A percentile compares a stretch with the other conserved stretches of the same genome.
Evolutionary conservation across 306 rosid species (phyloP).

Genomic region (Medicago ruthenica): DNA sequence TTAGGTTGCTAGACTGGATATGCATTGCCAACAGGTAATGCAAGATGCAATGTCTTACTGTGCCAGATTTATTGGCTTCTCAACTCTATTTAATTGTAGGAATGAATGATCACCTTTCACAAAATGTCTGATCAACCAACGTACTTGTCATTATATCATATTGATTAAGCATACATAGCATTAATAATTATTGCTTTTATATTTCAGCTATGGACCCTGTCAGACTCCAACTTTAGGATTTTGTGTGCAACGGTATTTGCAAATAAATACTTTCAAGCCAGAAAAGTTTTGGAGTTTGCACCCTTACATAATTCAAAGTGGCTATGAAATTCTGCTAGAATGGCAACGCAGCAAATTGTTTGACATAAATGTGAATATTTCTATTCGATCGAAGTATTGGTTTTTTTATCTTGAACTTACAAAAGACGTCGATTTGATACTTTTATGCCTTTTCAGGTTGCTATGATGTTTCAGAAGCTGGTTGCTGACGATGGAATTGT

Average conservation of each 20-base stretch:
- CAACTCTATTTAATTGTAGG: slow-evolving; percentile 17
- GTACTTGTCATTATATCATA: slow-evolving; percentile 34
- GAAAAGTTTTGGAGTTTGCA: slow-evolving; percentile 92
- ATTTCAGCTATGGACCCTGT: slow-evolving; percentile 97
- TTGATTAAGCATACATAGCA: slow-evolving; percentile 38
- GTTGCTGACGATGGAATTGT: slow-evolving; percentile 72
- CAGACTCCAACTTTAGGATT: slow-evolving; percentile 98
- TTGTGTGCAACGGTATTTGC: slow-evolving; percentile 94
- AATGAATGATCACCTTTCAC: slow-evolving; percentile 19
- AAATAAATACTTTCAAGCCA: slow-evolving; percentile 86
- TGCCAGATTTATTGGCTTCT: slow-evolving; percentile 35
- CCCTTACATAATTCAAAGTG: slow-evolving; percentile 71
- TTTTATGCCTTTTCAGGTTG: slow-evolving; percentile 61
- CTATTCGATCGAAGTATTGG: slow-evolving; percentile 33
- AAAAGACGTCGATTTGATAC: slow-evolving; percentile 33
- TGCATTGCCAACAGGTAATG: slow-evolving; percentile 23
- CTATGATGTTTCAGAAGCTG: slow-evolving; percentile 83
- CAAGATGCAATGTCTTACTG: slow-evolving; percentile 22
- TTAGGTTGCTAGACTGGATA: slow-evolving; percentile 34
- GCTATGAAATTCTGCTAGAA: slow-evolving; percentile 91
- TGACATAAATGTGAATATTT: slow-evolving; percentile 70
- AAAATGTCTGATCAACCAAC: slow-evolving; percentile 24
- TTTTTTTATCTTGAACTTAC: slow-evolving; percentile 15
- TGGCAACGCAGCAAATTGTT: slow-evolving; percentile 94
- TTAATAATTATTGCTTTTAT: slow-evolving; percentile 44